Conservation (phyloP, 495 filamentous ascomycete genomes). For the Penicillium herquei region DNA sequence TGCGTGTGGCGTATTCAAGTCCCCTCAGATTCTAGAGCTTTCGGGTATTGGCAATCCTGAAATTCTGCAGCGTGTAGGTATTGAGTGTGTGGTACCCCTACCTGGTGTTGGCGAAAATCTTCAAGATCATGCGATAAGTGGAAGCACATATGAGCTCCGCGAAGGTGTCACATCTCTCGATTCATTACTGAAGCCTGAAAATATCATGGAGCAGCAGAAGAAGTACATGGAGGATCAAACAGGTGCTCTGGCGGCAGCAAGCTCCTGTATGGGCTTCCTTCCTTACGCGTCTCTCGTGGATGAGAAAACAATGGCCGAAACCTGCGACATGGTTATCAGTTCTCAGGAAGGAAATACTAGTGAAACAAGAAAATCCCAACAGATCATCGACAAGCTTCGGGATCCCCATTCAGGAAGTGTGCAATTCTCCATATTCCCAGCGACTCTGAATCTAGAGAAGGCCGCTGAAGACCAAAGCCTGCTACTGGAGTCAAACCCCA, state of each 20-base stretch:
- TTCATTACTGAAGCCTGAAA: constrained; percentile 15
- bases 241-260: constrained; percentile 20
- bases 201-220: constrained; percentile 22
- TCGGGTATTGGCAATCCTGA: constrained; percentile 55
- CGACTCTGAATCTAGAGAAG: background rate
- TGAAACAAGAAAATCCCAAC: background rate
- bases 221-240: constrained; percentile 24
- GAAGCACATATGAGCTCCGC: constrained; percentile 9
- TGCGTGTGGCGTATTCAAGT: constrained; percentile 54
- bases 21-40: constrained; percentile 57
- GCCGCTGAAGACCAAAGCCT: background rate
- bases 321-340: constrained; percentile 8
- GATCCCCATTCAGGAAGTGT: background rate
- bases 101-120: constrained; percentile 46
- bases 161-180: constrained; percentile 11
- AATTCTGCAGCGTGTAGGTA: constrained; percentile 33
- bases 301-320: constrained; percentile 14
- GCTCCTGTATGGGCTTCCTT: constrained; percentile 14
- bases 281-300: constrained; percentile 26
- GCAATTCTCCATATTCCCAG: background rate
- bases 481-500: background rate
- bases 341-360: background rate
- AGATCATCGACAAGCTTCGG: background rate
- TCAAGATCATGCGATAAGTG: constrained; percentile 42
- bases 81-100: constrained; percentile 37